A percentile compares a stretch with the other conserved stretches of the same genome.
phyloP scores from a whole-genome alignment of 2,329 filamentous ascomycete species.

The Hansfordia pulvinata region DNA sequence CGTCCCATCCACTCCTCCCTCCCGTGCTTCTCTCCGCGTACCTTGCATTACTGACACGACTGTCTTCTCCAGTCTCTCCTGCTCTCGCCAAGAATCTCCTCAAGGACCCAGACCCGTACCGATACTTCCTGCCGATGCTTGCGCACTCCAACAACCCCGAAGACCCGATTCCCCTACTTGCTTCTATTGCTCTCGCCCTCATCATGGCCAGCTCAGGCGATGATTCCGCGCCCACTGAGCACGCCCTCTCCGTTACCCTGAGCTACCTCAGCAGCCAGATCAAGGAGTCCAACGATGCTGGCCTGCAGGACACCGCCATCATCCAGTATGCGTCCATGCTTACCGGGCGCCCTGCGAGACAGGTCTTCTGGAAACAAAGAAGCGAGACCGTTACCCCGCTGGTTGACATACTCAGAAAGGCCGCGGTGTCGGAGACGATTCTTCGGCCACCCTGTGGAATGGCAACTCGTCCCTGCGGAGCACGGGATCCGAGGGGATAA shows the following conservation, averaged over 20 bases:
- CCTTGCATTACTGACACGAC: not conserved
- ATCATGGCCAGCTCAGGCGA: constrained; percentile 59
- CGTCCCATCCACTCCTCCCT: not conserved
- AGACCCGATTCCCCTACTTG: constrained; percentile 78
- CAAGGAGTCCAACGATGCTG: constrained; percentile 67
- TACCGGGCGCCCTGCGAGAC: constrained; percentile 57
- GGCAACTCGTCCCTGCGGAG: constrained; percentile 37
- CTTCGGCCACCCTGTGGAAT: constrained; percentile 48
- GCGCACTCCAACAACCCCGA: constrained; percentile 59
- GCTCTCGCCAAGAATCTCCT: constrained; percentile 65
- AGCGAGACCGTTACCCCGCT: constrained; percentile 74
- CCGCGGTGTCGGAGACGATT: constrained; percentile 57
- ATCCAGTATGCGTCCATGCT: constrained; percentile 81
- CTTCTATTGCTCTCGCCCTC: constrained; percentile 72
- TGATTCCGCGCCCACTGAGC: constrained; percentile 49
- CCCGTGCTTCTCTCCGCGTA: constrained; percentile 4
- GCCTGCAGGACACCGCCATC: constrained; percentile 89
- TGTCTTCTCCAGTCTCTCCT: constrained; percentile 45
- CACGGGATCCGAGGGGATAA: constrained; percentile 49
- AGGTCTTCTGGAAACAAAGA: constrained; percentile 83
- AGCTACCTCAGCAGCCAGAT: constrained; percentile 74
- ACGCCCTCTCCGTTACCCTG: constrained; percentile 68
- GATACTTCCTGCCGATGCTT: constrained; percentile 73
- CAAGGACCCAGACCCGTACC: constrained; percentile 64
- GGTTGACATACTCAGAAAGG: constrained; percentile 68